Evolutionary conservation across 441 rosid species (phyloP).

Genomic region (Arabidopsis lyrata): DNA sequence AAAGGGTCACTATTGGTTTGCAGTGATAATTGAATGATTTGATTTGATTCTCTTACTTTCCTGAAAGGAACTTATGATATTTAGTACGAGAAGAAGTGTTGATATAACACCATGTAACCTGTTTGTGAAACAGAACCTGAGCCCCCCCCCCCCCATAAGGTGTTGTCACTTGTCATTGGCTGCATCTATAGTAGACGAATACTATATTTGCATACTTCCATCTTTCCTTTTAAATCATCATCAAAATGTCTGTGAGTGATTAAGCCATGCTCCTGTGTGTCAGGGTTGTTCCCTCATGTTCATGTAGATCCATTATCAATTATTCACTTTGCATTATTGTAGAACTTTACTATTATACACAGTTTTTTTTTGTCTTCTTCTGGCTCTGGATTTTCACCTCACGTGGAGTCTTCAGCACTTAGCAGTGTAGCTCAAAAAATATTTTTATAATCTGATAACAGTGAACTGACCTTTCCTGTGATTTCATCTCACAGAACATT

Average conservation of each 20-base stretch:
- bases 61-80: conserved; percentile 40
- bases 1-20: conserved; percentile 32
- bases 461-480: conserved; percentile 30
- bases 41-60: conserved; percentile 35
- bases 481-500: conserved; percentile 60
- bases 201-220: conserved; percentile 49
- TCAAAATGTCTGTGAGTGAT: conserved; percentile 35
- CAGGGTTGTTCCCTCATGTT: conserved; percentile 49
- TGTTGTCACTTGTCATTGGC: conserved; percentile 59
- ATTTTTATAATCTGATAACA: not conserved
- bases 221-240: conserved; percentile 38
- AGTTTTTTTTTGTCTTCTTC: conserved; percentile 32
- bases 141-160: conserved; percentile 52
- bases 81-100: conserved; percentile 46
- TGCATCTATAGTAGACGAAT: conserved; percentile 46
- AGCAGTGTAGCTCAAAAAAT: not conserved
- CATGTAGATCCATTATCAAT: conserved; percentile 32
- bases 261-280: conserved; percentile 53
- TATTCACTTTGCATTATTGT: conserved; percentile 42
- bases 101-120: conserved; percentile 35
- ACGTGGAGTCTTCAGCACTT: conserved; percentile 22
- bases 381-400: conserved; percentile 27
- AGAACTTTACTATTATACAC: conserved; percentile 14
- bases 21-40: conserved; percentile 36
- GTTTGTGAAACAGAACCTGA: conserved; percentile 43